Evolutionary conservation across 1,139 yeast genomes (phyloP), one percentile per base, ranked within the genome.

Genomic region (Kluyveromyces sp.): DNA sequence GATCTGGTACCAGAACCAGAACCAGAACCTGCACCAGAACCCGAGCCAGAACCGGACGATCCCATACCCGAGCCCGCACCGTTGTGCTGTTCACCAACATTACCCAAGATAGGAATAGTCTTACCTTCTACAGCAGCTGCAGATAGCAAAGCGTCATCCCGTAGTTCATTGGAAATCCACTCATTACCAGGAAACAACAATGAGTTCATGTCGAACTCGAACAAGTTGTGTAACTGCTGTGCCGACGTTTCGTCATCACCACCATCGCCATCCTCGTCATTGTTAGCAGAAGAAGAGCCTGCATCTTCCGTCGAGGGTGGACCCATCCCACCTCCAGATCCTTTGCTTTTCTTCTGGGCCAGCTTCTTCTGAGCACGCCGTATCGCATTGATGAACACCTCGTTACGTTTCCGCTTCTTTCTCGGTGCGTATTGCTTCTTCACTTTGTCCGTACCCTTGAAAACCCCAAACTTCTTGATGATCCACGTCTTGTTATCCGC

Each of bases 381-480:
- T 10, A 46, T 42, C 25, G 49, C 46, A 26, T 41, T 42, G 3
- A 53, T 49, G 1, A 56, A 43, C 47, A 45, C 38, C 15, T 37
- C 42, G 33, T 45, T 45, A 29, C 26, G 32, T 37, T 61, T 63
- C 37, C 61, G 53, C 50, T 60, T 56, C 44, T 59, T 59, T 39
- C 59, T 50, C 48, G 57, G 51, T 10, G 42, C 51, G 10, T 47
- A 56, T 31, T 45, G 43, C 31, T 39, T 45, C 27, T 48, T 50
- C 15, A 46, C 51, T 28, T 48, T 49, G 25, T 60, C 55, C 4
- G 50, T 47, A 2, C 61, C 64, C 50, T 73, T 72, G 57, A 89
- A 87, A 1, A 86, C 95, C 0, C 95, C 96, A 69, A 88, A 89
- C 7, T 95, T 95, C 0, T 96, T 95, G 45, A 77, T 66, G 10